Evolutionary conservation across 208 protist genomes (phyloP).

Genomic region (Trypanosoma mega): DNA sequence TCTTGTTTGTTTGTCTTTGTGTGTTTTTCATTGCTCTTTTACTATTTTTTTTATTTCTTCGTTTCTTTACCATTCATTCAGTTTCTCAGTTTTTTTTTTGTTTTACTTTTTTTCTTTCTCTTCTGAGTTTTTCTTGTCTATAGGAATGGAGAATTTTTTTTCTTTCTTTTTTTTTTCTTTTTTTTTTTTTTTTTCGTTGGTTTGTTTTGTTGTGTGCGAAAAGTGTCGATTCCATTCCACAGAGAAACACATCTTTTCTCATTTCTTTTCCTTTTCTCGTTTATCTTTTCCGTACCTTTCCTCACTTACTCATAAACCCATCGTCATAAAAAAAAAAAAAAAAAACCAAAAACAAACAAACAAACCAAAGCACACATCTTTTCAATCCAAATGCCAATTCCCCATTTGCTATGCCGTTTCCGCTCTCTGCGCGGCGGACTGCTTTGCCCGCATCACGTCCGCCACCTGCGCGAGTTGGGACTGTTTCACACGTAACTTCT

Average conservation of each 20-base stretch:
- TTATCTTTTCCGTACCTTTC: too few species aligned
- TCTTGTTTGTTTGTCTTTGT: not conserved
- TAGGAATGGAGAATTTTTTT: too few species aligned
- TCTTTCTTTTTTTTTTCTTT: not conserved
- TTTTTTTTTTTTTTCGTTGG: not conserved
- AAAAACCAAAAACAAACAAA: slow-evolving; percentile 6
- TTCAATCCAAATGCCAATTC: too few species aligned
- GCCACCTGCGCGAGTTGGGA: slow-evolving; percentile 81
- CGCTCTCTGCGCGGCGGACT: slow-evolving; percentile 54
- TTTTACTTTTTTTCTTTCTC: not conserved
- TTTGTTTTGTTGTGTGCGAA: not conserved
- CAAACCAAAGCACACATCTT: not conserved
- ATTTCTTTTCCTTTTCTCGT: too few species aligned
- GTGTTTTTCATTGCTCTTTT: not conserved
- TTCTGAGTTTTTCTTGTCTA: not conserved
- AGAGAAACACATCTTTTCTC: too few species aligned
- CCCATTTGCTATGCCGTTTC: slow-evolving; percentile 23
- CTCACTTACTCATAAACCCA: slow-evolving; percentile 13
- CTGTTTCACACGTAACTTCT: slow-evolving; percentile 75
- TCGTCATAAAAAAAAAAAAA: slow-evolving; percentile 27
- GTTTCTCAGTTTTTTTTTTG: slow-evolving; percentile 2
- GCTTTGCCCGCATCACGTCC: slow-evolving; percentile 65
- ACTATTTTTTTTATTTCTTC: slow-evolving; percentile 7
- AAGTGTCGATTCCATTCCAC: slow-evolving; percentile 13
- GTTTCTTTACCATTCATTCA: too few species aligned